A percentile compares a stretch with the other conserved stretches of the same genome.
Conservation (phyloP, 441 rosid genomes). For the Theobroma grandiflorum region DNA sequence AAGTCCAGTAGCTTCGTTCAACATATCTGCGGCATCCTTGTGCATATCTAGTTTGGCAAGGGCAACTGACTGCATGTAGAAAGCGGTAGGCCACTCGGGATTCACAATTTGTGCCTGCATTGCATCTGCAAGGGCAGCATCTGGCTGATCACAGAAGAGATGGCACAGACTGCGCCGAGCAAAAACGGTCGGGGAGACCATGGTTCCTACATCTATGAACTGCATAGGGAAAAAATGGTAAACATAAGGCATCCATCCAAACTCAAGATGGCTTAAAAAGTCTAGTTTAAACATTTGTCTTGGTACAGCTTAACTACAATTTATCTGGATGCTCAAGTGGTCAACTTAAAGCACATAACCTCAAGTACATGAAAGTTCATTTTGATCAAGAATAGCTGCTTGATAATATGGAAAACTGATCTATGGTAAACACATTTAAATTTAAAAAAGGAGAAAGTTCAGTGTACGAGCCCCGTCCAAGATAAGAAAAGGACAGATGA, state of each 20-base stretch:
- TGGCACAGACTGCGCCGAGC: constrained; percentile 85
- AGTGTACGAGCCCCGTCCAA: not conserved
- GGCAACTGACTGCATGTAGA: constrained; percentile 91
- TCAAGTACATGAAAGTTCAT: not conserved
- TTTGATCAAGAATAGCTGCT: not conserved
- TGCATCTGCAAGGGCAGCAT: constrained; percentile 76
- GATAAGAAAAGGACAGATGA: not conserved
- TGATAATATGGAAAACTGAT: not conserved
- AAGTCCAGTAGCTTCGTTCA: constrained; percentile 72
- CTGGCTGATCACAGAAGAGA: constrained; percentile 68
- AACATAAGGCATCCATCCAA: constrained; percentile 8
- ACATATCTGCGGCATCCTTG: constrained; percentile 78
- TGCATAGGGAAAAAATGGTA: constrained; percentile 32
- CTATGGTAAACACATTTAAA: not conserved
- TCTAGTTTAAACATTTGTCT: not conserved
- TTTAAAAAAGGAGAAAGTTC: constrained; percentile 1
- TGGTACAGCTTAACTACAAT: not conserved
- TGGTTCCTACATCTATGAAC: constrained; percentile 67
- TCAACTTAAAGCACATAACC: not conserved
- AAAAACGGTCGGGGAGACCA: constrained; percentile 74
- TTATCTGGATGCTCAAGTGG: not conserved
- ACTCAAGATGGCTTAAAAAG: not conserved
- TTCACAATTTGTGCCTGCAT: constrained; percentile 74
- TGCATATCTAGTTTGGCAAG: constrained; percentile 80
- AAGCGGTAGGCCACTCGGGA: constrained; percentile 85